phyloP scores from a whole-genome alignment of 2,329 filamentous ascomycete species.

The Alternaria triticina region DNA sequence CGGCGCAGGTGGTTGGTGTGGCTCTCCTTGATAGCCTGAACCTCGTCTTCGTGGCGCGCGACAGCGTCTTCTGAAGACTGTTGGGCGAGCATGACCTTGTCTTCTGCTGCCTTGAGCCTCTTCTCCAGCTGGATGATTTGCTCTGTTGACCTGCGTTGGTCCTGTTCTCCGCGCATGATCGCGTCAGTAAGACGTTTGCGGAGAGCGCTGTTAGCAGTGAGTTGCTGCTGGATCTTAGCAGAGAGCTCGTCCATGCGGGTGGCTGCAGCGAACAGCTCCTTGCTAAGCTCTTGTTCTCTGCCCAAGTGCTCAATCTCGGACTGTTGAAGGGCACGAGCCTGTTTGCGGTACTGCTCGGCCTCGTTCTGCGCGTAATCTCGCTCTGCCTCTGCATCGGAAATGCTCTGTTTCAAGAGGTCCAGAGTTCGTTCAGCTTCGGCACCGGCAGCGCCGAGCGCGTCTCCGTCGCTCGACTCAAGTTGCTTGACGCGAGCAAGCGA shows the following conservation, averaged over 20 bases:
- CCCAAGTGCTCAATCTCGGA: constrained; percentile 63
- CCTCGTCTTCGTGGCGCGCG: constrained; percentile 83
- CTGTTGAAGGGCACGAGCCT: constrained; percentile 64
- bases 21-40: constrained; percentile 75
- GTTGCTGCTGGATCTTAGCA: constrained; percentile 77
- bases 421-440: constrained; percentile 66
- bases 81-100: constrained; percentile 82
- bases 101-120: constrained; percentile 81
- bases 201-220: constrained; percentile 77
- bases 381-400: constrained; percentile 73
- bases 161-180: constrained; percentile 80
- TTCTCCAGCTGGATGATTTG: constrained; percentile 85
- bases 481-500: constrained; percentile 71
- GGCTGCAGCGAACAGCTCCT: constrained; percentile 75
- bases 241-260: constrained; percentile 81
- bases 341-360: constrained; percentile 65
- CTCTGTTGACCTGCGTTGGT: constrained; percentile 78
- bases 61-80: constrained; percentile 86
- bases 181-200: constrained; percentile 79
- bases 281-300: constrained; percentile 69
- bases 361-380: constrained; percentile 74
- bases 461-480: constrained; percentile 62
- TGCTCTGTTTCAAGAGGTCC: constrained; percentile 70
- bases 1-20: constrained; percentile 79
- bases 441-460: constrained; percentile 43